A percentile compares a stretch with the other conserved stretches of the same genome.
These are phyloP conservation scores for Fusarium ramigenum DNA, from an alignment of 2,329 filamentous ascomycete genomes.

Conservation along the genomic window DNA sequence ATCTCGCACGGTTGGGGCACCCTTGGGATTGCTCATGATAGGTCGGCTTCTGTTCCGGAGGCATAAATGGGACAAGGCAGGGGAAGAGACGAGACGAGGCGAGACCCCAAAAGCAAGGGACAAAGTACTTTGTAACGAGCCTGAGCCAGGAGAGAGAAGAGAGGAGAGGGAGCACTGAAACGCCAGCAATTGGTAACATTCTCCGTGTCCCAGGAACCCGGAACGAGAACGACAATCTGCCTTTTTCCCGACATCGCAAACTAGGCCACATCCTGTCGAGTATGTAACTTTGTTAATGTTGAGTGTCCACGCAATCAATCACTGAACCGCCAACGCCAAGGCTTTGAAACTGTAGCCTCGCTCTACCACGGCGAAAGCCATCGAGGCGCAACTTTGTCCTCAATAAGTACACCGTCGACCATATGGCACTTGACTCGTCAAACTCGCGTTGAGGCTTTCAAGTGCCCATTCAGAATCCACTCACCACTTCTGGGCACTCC, in stretches of 20 bases:
- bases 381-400: not conserved
- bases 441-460: not conserved
- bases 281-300: not conserved
- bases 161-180: not conserved
- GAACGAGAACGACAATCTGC: not conserved
- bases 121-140: not conserved
- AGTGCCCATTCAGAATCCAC: conserved; percentile 18
- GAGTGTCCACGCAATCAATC: not conserved
- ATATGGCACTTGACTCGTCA: conserved; percentile 28
- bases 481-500: conserved; percentile 1
- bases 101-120: conserved; percentile 17
- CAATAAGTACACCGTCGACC: not conserved
- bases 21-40: conserved; percentile 1
- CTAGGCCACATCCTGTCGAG: not conserved
- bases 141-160: not conserved
- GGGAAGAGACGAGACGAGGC: conserved; percentile 15
- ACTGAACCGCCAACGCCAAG: conserved; percentile 2
- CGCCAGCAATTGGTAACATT: conserved; percentile 17
- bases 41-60: conserved; percentile 26
- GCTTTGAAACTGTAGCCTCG: not conserved
- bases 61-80: conserved; percentile 16
- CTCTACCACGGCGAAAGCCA: conserved; percentile 1
- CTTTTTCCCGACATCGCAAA: conserved; percentile 1
- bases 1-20: conserved; percentile 36
- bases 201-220: conserved; percentile 24